phyloP scores from a whole-genome alignment of 306 rosid species.

The Calophaca sinica region DNA sequence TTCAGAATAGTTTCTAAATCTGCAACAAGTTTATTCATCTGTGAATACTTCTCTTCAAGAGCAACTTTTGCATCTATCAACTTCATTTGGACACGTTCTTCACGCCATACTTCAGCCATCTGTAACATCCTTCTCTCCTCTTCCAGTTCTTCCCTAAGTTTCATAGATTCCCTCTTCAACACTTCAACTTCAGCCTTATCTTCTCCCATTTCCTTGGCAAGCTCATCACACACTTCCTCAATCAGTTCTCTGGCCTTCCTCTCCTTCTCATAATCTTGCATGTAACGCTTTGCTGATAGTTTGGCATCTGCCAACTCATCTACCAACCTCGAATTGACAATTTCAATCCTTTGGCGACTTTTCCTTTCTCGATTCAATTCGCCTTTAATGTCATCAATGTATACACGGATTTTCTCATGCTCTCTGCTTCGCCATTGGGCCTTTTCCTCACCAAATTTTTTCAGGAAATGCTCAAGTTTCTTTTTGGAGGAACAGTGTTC shows the following conservation, averaged over 20 bases:
- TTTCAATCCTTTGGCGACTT: conserved; percentile 80
- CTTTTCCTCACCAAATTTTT: conserved; percentile 84
- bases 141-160: conserved; percentile 82
- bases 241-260: conserved; percentile 76
- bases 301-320: conserved; percentile 88
- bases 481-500: conserved; percentile 78
- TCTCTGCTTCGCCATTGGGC: conserved; percentile 86
- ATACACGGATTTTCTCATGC: conserved; percentile 91
- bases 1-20: conserved; percentile 67
- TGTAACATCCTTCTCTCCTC: conserved; percentile 94
- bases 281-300: conserved; percentile 70
- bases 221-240: conserved; percentile 97
- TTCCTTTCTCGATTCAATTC: conserved; percentile 88
- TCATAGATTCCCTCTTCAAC: conserved; percentile 78
- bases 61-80: conserved; percentile 94
- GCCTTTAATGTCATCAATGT: conserved; percentile 74
- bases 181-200: conserved; percentile 91
- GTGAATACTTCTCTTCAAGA: conserved; percentile 86
- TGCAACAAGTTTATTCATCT: conserved; percentile 86
- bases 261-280: conserved; percentile 90
- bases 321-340: conserved; percentile 82
- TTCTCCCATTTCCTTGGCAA: conserved; percentile 94
- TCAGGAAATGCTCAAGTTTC: conserved; percentile 88
- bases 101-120: conserved; percentile 99
- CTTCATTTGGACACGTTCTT: conserved; percentile 99